Percentiles rank a stretch among this genome's conserved stretches.
Evolutionary conservation across 2,329 filamentous ascomycete genomes (phyloP).

Genomic region (Phialophora macrospora): DNA sequence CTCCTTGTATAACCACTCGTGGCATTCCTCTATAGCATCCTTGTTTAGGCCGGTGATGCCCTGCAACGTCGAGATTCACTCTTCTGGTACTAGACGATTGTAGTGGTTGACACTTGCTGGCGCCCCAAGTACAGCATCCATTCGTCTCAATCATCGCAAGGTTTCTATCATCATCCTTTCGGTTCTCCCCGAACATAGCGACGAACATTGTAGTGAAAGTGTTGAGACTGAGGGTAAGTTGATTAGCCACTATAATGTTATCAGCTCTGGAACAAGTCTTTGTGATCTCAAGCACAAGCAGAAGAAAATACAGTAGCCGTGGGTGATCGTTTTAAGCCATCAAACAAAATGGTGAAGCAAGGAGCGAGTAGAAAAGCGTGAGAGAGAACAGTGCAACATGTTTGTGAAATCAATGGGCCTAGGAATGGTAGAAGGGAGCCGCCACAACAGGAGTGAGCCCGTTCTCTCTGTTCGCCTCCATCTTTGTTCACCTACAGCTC

Average conservation of each 20-base stretch:
- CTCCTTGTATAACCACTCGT: neutral
- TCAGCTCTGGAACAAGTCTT: neutral
- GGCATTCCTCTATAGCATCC: neutral
- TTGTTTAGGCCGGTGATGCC: neutral
- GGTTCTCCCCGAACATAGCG: neutral
- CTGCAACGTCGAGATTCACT: neutral
- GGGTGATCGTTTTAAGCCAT: neutral
- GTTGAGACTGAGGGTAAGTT: neutral
- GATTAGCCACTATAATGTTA: neutral
- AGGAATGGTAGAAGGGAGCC: slow-evolving; percentile 6
- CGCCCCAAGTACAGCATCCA: neutral
- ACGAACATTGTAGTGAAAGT: neutral
- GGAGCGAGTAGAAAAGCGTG: slow-evolving; percentile 6
- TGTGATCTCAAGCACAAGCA: neutral
- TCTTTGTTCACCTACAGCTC: slow-evolving; percentile 19
- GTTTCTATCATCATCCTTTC: neutral
- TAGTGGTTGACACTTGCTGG: neutral
- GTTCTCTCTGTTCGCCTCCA: slow-evolving; percentile 7
- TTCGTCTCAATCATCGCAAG: neutral
- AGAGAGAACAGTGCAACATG: slow-evolving; percentile 16
- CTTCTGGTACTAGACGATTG: neutral
- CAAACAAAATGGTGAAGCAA: neutral
- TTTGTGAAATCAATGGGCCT: slow-evolving; percentile 18
- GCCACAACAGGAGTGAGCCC: neutral
- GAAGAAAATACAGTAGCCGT: neutral